phyloP scores from a whole-genome alignment of 768 basidiomycete genomes.

The Candolleomyces aberdarensis region DNA sequence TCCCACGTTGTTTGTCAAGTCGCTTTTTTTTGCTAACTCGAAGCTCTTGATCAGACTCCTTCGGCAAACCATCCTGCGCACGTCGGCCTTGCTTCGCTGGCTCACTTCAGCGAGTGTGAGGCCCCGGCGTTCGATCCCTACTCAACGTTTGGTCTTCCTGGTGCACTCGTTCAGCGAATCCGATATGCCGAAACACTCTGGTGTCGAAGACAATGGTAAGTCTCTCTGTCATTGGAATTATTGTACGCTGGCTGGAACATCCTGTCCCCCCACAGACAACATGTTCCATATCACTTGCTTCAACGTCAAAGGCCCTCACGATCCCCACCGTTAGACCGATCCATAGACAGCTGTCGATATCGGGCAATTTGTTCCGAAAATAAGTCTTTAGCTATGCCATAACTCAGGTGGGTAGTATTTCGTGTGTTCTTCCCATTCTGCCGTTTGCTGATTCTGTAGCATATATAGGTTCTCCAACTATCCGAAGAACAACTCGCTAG shows the following conservation, averaged over 20 bases:
- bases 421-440: too few species aligned
- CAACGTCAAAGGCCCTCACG: conserved; percentile 81
- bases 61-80: conserved; percentile 84
- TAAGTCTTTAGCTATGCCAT: conserved; percentile 58
- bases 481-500: conserved; percentile 62
- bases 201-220: conserved; percentile 73
- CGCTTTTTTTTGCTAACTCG: neutral
- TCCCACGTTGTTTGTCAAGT: neutral
- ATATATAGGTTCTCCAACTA: conserved; percentile 39
- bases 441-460: conserved; percentile 42
- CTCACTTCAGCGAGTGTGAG: conserved; percentile 61
- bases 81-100: conserved; percentile 75
- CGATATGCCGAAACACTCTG: conserved; percentile 75
- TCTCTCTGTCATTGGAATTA: neutral
- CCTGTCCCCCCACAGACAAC: conserved; percentile 43
- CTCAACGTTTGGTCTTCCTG: conserved; percentile 15
- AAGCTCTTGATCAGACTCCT: conserved; percentile 34
- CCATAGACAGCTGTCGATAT: conserved; percentile 82
- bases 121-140: conserved; percentile 1
- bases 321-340: conserved; percentile 74
- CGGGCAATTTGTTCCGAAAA: conserved; percentile 74
- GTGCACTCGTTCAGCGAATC: conserved; percentile 88
- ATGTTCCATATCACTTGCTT: conserved; percentile 91
- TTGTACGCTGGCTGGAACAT: neutral
- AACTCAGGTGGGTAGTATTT: too few species aligned